Base-by-base conservation (phyloP, 345 rosid genomes). In the Rhodamnia rubescens region DNA sequence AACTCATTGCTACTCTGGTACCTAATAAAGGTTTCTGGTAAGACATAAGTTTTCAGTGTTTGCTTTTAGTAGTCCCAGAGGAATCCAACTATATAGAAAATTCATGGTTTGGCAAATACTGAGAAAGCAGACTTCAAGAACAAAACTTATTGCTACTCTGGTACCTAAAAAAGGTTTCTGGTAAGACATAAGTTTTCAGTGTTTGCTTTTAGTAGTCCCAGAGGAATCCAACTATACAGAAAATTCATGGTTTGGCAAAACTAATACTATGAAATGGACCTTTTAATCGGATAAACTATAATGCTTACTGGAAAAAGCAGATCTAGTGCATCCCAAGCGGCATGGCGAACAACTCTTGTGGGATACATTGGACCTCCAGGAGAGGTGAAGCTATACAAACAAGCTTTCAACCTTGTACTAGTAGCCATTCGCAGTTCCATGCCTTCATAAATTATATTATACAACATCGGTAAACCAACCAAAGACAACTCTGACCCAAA, bases 341-440 rank as follows among this genome's bases (percentile, higher is more conserved):
- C 99, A 94, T 96, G 99, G 53, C 98, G 98, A 86, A 98, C 99
- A 84, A 91, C 96, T 92, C 99, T 94, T n/a, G 99, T 95, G 24
- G 99, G 99, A 89, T 96, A 98, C 98, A 98, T 95, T 56, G 98
- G 99, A 84, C 98, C 99, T 22, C 99, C 98, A 0, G 99, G 99
- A 74, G 99, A 95, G 49, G 98, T 96, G 85, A 98, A 98, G 91
- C 99, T 98, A 85, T 96, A 98, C 83, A 98, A 89, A 87, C 99
- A 95, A 21, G 98, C 93, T 91, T 96, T 98, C 78, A 98, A 86
- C 90, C 99, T 93, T 69, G 99, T 98, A 88, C 98, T 95, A 20
- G 98, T 95, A 18, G 98, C 93, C 98, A 98, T 94, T 90, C 99
- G 92, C 90, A 98, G 92, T 90, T 96, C 99, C 92, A 96, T 87